Conservation (phyloP, 495 filamentous ascomycete genomes). For the Massariosphaeria phaeospora region DNA sequence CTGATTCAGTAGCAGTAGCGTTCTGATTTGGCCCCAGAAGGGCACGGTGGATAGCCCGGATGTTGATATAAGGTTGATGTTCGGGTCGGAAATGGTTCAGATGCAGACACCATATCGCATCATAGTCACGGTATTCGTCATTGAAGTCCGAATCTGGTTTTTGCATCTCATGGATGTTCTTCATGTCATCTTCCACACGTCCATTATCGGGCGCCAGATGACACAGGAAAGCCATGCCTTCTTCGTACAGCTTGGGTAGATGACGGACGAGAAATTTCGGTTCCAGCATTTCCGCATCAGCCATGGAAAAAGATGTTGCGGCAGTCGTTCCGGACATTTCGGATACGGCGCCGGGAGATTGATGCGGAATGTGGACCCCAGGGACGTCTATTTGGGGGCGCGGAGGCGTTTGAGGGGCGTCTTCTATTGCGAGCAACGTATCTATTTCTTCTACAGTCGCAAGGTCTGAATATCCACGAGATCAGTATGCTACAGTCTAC, state of each 20-base stretch:
- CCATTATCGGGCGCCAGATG: slow-evolving; percentile 35
- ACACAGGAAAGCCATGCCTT: slow-evolving; percentile 34
- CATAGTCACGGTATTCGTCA: slow-evolving; percentile 29
- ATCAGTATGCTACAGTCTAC: background rate
- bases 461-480: slow-evolving; percentile 11
- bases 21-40: slow-evolving; percentile 29
- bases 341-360: slow-evolving; percentile 26
- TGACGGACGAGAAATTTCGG: slow-evolving; percentile 34
- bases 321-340: slow-evolving; percentile 34
- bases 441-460: slow-evolving; percentile 26
- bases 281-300: slow-evolving; percentile 33
- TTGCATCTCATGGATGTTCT: slow-evolving; percentile 34
- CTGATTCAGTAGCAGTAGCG: slow-evolving; percentile 21
- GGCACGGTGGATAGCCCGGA: slow-evolving; percentile 26
- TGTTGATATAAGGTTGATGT: slow-evolving; percentile 34
- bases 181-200: slow-evolving; percentile 26
- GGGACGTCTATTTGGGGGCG: background rate
- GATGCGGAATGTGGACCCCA: slow-evolving; percentile 15
- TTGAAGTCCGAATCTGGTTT: slow-evolving; percentile 35
- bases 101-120: slow-evolving; percentile 28
- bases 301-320: slow-evolving; percentile 21
- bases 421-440: slow-evolving; percentile 4
- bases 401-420: slow-evolving; percentile 18
- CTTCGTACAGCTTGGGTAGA: slow-evolving; percentile 36
- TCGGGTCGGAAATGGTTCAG: slow-evolving; percentile 34